Evolutionary conservation across 2,329 filamentous ascomycete genomes (phyloP).

Genomic region (Trichoderma sp.): DNA sequence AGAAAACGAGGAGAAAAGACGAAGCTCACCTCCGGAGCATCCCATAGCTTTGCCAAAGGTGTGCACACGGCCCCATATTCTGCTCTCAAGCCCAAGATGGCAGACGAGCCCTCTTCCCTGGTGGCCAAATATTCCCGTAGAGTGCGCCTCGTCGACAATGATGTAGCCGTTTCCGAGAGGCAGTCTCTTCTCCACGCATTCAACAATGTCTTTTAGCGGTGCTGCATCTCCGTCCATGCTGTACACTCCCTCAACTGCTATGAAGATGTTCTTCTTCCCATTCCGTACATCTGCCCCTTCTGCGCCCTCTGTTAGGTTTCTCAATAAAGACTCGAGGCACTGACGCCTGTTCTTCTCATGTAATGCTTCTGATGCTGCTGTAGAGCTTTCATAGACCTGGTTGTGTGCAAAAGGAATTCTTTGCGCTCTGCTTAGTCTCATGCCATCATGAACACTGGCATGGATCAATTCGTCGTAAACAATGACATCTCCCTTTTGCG

Average conservation of each 20-base stretch:
- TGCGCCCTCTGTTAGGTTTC: slow-evolving; percentile 38
- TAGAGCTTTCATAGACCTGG: slow-evolving; percentile 36
- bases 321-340: slow-evolving; percentile 35
- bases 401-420: slow-evolving; percentile 61
- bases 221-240: slow-evolving; percentile 82
- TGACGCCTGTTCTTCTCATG: background rate
- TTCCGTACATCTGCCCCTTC: slow-evolving; percentile 36
- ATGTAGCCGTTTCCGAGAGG: slow-evolving; percentile 61
- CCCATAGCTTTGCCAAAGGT: slow-evolving; percentile 70
- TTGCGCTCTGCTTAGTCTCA: slow-evolving; percentile 62
- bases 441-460: slow-evolving; percentile 77
- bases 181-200: slow-evolving; percentile 56
- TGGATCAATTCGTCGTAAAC: slow-evolving; percentile 77
- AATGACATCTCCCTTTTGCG: slow-evolving; percentile 62
- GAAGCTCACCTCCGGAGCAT: slow-evolving; percentile 65
- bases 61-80: slow-evolving; percentile 60
- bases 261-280: slow-evolving; percentile 58
- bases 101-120: slow-evolving; percentile 61
- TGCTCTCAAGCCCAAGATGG: slow-evolving; percentile 55
- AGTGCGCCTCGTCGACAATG: slow-evolving; percentile 70
- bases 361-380: background rate
- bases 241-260: slow-evolving; percentile 72
- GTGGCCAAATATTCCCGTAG: slow-evolving; percentile 60
- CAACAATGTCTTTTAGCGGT: slow-evolving; percentile 62
- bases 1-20: background rate